Evolutionary conservation across 1,284 basidiomycete species (phyloP), one percentile per base, ranked within the genome.

Genomic region (Leucocoprinus gongylophorus): DNA sequence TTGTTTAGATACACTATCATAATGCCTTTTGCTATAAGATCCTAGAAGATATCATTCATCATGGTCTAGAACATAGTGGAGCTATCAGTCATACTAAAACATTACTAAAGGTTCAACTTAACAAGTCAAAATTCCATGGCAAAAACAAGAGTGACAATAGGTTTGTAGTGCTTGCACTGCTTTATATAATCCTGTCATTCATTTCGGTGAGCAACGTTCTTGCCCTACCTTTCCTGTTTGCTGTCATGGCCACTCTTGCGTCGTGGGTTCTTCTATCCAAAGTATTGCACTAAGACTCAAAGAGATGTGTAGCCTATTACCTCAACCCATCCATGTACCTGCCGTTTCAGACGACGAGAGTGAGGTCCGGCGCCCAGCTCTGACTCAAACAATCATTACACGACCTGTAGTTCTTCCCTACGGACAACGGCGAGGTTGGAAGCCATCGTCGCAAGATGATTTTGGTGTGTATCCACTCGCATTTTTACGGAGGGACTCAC

Each of bases 361-460:
- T 46, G 71, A 70, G 29, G 58, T 71, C 15, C 63, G 59, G 28
- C 64, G 58, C 23, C 67, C 71, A 44, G 35, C 48, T 29, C 57
- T 54, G 45, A 70, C 75, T 17, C 71, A 79, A 54, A 64, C 76
- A 5, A 62, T 86, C 47, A 70, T 78, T 54, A 64, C 79, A 65
- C 73, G 88, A 46, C 66, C 67, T 37, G 71, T 68, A 37, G 72
- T 87, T 32, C 92, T 91, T 21, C 76, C 85, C 5, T 98, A 98
- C 67, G 90, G 95, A 6, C 83, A 87, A 63, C 79, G 95, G 54
- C 75, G 69, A 58, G 86, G 83, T 54, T 99, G 95, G 95, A 90
- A 83, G 63, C 95, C 95, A 18, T 79, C 79, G 39, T 76, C 77
- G 18, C 79, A 80, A 56, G 85, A 87, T 52, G 94, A 98, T 63